A percentile compares a stretch with the other conserved stretches of the same genome.
These are phyloP conservation scores for Ceratocystis ficicola DNA, from an alignment of 2,329 filamentous ascomycete species.

Conservation along the genomic window DNA sequence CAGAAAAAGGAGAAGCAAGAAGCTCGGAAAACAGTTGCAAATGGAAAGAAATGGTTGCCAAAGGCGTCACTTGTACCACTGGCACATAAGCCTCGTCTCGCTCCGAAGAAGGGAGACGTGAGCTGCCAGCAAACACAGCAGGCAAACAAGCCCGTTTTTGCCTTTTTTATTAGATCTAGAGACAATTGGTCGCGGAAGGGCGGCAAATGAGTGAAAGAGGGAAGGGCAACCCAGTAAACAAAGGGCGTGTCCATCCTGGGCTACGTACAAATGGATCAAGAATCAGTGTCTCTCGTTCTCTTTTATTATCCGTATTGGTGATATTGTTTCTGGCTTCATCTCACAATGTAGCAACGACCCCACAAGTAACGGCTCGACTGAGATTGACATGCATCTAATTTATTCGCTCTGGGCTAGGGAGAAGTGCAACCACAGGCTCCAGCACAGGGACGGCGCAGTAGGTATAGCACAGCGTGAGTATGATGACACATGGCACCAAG, in stretches of 20 bases:
- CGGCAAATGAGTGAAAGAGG: neutral
- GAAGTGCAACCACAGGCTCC: neutral
- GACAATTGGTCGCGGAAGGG: neutral
- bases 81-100: neutral
- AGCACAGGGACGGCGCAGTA: neutral
- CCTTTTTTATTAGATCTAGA: conserved; percentile 7
- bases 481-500: neutral
- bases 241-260: neutral
- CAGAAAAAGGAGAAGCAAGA: neutral
- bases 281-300: neutral
- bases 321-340: neutral
- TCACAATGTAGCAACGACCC: neutral
- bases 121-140: neutral
- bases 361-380: neutral
- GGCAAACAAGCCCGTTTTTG: neutral
- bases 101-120: neutral
- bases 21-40: neutral
- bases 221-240: neutral
- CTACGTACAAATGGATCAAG: neutral
- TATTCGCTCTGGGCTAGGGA: neutral
- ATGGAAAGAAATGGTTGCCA: neutral
- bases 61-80: neutral
- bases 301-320: neutral
- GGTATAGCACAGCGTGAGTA: neutral
- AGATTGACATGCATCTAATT: neutral